Conservation (phyloP, 441 rosid genomes). For the Mallotus repandus region DNA sequence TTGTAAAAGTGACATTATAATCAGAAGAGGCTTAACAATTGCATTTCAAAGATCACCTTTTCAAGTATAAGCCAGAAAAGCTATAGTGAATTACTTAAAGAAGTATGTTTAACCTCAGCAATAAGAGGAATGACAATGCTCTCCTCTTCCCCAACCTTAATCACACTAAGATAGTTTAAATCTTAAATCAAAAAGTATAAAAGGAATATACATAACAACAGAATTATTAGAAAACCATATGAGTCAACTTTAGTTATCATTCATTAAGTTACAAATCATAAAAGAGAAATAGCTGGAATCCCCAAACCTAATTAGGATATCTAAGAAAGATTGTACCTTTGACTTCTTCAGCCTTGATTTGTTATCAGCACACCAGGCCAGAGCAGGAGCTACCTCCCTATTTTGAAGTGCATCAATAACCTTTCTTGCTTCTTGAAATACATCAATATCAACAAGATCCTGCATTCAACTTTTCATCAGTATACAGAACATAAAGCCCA, state of each 20-base stretch:
- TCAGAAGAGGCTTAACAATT: not conserved
- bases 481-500: not conserved
- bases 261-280: not conserved
- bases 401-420: conserved; percentile 84
- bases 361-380: conserved; percentile 89
- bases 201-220: not conserved
- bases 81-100: not conserved
- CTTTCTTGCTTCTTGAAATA: conserved; percentile 81
- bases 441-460: conserved; percentile 95
- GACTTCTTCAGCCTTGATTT: conserved; percentile 86
- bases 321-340: conserved; percentile 43
- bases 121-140: not conserved
- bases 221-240: too few relatives aligned
- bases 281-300: not conserved
- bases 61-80: not conserved
- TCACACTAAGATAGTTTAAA: not conserved
- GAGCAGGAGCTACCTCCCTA: conserved; percentile 81
- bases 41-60: not conserved
- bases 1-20: not conserved
- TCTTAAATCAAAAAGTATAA: not conserved
- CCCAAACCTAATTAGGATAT: not conserved
- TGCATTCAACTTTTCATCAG: conserved; percentile 23
- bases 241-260: not conserved
- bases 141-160: not conserved
- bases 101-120: not conserved